Percentiles rank a stretch among this genome's conserved stretches.
Conservation (phyloP, 148 eudicot species). For the Spergularia bocconei region DNA sequence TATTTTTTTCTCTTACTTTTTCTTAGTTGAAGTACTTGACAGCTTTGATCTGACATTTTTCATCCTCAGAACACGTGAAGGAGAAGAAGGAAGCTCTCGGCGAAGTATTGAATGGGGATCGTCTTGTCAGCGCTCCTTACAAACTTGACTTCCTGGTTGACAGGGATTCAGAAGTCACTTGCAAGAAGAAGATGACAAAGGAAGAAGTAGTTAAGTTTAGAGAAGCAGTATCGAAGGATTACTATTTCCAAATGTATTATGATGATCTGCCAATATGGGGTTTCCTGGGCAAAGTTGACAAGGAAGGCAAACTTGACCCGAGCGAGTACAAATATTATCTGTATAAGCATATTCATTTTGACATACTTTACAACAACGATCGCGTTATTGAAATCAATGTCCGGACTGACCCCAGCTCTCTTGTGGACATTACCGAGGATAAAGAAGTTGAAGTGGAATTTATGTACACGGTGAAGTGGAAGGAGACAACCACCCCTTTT, state of each 20-base stretch:
- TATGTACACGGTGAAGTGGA: constrained; percentile 64
- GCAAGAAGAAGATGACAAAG: constrained; percentile 50
- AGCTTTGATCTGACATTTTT: not conserved
- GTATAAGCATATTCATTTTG: constrained; percentile 65
- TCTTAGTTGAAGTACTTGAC: not conserved
- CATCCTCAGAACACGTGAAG: constrained; percentile 41
- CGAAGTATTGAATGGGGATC: constrained; percentile 70
- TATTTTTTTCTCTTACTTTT: not conserved
- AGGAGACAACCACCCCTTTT: constrained; percentile 49
- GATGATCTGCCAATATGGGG: constrained; percentile 77
- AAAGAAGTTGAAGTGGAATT: constrained; percentile 58
- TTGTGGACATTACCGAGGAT: constrained; percentile 64
- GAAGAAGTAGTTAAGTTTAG: constrained; percentile 56
- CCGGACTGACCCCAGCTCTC: constrained; percentile 52
- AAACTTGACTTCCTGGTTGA: constrained; percentile 57
- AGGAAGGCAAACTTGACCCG: constrained; percentile 53
- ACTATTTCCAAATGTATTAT: constrained; percentile 74
- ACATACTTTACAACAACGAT: constrained; percentile 60
- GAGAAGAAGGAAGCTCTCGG: constrained; percentile 78
- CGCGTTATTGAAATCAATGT: constrained; percentile 65
- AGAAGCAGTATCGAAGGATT: constrained; percentile 64
- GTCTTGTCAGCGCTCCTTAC: constrained; percentile 68
- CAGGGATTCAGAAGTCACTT: constrained; percentile 54
- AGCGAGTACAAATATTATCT: constrained; percentile 53
- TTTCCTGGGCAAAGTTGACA: constrained; percentile 60